Percentiles rank a stretch among this genome's conserved stretches.
Conservation (phyloP, 2,329 filamentous ascomycete genomes). For the Tolypocladium cylindrosporum region DNA sequence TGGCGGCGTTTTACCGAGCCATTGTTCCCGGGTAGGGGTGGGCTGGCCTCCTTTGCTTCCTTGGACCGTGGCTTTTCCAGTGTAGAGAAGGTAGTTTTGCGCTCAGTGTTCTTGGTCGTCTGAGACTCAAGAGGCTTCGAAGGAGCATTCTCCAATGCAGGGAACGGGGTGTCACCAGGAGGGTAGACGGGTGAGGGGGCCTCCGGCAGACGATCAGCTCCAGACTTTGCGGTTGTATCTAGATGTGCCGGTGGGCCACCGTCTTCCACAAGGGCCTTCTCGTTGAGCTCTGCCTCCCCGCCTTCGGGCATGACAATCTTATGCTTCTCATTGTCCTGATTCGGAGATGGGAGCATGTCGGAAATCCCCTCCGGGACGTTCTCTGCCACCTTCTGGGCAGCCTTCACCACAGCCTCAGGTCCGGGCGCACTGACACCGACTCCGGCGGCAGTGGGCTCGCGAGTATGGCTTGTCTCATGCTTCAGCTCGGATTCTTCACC, state of each 20-base stretch:
- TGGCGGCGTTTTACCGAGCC: slow-evolving; percentile 52
- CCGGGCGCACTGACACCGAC: slow-evolving; percentile 34
- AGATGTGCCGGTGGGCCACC: not conserved
- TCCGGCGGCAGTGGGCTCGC: slow-evolving; percentile 21
- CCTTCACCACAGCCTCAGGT: slow-evolving; percentile 26
- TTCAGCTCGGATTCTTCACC: slow-evolving; percentile 41
- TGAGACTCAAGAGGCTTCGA: slow-evolving; percentile 21
- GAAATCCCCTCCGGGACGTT: slow-evolving; percentile 21
- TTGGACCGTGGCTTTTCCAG: slow-evolving; percentile 36
- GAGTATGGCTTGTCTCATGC: slow-evolving; percentile 19
- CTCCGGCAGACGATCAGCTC: not conserved
- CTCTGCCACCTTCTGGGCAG: slow-evolving; percentile 18
- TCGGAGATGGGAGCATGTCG: slow-evolving; percentile 13
- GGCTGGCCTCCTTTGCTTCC: slow-evolving; percentile 21
- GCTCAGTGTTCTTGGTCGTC: slow-evolving; percentile 31
- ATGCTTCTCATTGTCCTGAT: slow-evolving; percentile 18
- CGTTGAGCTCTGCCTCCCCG: slow-evolving; percentile 19
- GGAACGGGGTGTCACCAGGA: slow-evolving; percentile 34
- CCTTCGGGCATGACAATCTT: slow-evolving; percentile 21
- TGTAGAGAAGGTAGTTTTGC: slow-evolving; percentile 47
- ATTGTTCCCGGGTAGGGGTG: slow-evolving; percentile 19
- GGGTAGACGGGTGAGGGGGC: slow-evolving; percentile 10
- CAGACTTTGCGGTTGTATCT: not conserved
- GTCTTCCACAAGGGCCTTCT: slow-evolving; percentile 13
- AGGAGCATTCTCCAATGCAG: slow-evolving; percentile 31